A percentile compares a stretch with the other conserved stretches of the same genome.
These are phyloP conservation scores for Peronospora tabacina DNA, from an alignment of 352 stramenopile genomes.

Conservation along the genomic window DNA sequence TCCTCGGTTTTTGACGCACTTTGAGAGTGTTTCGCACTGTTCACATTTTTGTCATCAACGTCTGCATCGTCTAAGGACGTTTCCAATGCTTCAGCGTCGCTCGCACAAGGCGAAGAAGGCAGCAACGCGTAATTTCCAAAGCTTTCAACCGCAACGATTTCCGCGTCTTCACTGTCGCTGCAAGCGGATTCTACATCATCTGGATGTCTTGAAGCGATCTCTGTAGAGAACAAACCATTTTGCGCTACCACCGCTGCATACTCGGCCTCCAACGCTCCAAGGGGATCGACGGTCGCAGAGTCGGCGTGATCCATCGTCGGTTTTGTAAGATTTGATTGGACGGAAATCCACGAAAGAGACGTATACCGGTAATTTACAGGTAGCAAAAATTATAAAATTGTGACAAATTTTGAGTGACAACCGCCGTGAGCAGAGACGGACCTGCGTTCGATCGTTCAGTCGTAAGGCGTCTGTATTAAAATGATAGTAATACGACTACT, in stretches of 20 bases:
- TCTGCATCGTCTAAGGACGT: constrained; percentile 10
- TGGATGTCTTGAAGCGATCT: background rate
- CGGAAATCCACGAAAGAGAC: background rate
- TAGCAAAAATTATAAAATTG: too few species aligned
- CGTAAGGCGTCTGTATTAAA: too few species aligned
- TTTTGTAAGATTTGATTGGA: constrained; percentile 4
- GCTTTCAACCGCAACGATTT: constrained; percentile 21
- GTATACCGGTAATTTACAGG: background rate
- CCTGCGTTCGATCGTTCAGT: constrained; percentile 13
- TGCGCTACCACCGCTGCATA: constrained; percentile 55
- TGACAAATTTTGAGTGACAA: too few species aligned
- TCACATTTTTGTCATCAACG: constrained; percentile 4
- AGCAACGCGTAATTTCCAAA: constrained; percentile 27
- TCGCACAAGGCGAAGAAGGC: constrained; percentile 27
- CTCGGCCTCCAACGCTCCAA: constrained; percentile 50
- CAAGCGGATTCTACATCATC: constrained; percentile 11
- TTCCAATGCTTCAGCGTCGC: constrained; percentile 18
- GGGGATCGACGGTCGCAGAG: constrained; percentile 33
- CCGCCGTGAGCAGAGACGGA: too few species aligned
- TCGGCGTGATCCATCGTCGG: constrained; percentile 18
- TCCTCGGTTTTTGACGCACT: background rate
- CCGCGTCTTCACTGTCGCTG: constrained; percentile 18
- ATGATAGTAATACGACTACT: too few species aligned
- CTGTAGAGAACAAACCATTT: constrained; percentile 3
- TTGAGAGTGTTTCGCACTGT: background rate